These are phyloP conservation scores for Flaveria robusta DNA, from an alignment of 129 eudicot species.

Conservation along the genomic window DNA sequence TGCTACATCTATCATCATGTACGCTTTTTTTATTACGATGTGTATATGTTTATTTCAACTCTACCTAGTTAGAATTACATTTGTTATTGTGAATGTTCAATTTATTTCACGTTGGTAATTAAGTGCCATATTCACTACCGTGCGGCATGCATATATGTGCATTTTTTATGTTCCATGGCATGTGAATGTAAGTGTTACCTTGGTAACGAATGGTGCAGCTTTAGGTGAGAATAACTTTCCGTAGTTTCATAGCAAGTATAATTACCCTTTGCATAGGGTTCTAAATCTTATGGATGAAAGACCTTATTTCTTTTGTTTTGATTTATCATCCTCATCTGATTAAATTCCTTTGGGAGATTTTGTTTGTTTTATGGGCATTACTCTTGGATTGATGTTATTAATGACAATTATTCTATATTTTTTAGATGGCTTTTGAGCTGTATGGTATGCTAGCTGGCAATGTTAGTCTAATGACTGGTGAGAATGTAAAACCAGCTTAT, in stretches of 20 bases:
- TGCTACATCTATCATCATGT: slow-evolving; percentile 97
- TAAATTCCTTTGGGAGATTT: neutral
- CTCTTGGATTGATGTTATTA: neutral
- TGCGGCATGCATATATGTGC: neutral
- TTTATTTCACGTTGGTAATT: neutral
- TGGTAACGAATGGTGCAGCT: neutral
- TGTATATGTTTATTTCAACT: neutral
- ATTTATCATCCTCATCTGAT: neutral
- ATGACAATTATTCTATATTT: slow-evolving; percentile 15
- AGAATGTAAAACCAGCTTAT: slow-evolving; percentile 93
- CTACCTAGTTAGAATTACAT: neutral
- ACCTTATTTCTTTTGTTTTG: neutral
- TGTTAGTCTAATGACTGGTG: slow-evolving; percentile 93
- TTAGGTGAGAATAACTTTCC: neutral
- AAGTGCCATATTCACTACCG: neutral
- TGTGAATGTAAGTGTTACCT: neutral
- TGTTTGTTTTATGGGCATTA: neutral
- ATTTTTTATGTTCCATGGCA: neutral
- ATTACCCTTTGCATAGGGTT: neutral
- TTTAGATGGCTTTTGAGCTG: slow-evolving; percentile 90
- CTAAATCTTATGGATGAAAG: neutral
- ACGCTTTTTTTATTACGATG: slow-evolving; percentile 27
- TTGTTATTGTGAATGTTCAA: neutral
- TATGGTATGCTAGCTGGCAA: slow-evolving; percentile 97
- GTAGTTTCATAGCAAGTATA: neutral